Base-by-base conservation (phyloP, 1,284 basidiomycete species). In the Flammula alnicola region DNA sequence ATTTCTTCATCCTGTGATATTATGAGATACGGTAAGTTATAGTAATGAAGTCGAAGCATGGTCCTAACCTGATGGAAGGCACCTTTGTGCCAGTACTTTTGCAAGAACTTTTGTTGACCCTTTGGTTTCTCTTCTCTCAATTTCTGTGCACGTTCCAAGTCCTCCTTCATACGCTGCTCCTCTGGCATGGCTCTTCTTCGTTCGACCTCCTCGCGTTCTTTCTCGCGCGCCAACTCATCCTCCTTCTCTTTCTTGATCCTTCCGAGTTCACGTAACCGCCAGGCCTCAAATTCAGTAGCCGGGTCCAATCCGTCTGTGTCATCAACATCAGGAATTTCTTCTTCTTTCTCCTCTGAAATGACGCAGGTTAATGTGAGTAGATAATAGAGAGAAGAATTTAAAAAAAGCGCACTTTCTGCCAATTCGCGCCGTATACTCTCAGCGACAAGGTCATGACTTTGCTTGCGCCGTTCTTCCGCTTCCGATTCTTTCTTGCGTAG, bases 1-100 rank as follows among this genome's bases (percentile, higher is more conserved):
- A 99, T 84, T 44, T 98, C 94, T 58, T 87, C 83, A 70, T 98
- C 96, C 86, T 94, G 64, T 25, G 53, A 19, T 45, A 35, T 22
- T 9, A 53, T 47, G 11, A 38, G 17, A 20, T 8, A 26, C 2
- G 27, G 17, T 29, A 37, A n/a, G 44, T 31, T 23, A 9, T 20
- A 55, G 19, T 2, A 16, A 19, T 14, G 3, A 35, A 41, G 35
- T 12, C 30, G 32, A 29, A 29, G n/a, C n/a, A n/a, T n/a, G n/a
- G n/a, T 16, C 29, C 39, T n/a, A 52, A 89, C 93, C 79, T 92
- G 93, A 70, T 97, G 95, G 78, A 99, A 99, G 51, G 95, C 95
- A 62, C 97, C 97, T 73, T 98, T 98, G 77, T 99, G 97, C 84
- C 95, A 98, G 68, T 98, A 99, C 72, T 97, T 98, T 68, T 99